These are phyloP conservation scores for Primulina tabacum DNA, from an alignment of 257 asterid genomes.

Conservation along the genomic window DNA sequence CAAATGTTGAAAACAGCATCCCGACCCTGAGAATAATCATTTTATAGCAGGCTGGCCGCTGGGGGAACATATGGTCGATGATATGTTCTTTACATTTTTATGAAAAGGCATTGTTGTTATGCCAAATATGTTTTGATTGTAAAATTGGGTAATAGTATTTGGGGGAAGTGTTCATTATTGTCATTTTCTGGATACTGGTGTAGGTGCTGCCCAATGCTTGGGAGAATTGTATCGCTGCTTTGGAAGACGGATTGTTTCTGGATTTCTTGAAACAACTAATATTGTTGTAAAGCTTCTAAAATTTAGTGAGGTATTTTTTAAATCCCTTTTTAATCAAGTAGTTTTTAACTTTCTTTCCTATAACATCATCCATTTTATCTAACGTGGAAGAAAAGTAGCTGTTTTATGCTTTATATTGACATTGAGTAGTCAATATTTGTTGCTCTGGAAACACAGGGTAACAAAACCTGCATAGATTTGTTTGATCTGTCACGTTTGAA, in stretches of 20 bases:
- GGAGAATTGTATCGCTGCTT: slow-evolving; percentile 83
- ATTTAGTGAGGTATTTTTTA: slow-evolving; percentile 67
- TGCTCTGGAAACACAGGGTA: slow-evolving; percentile 18
- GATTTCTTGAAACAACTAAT: slow-evolving; percentile 76
- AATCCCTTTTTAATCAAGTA: slow-evolving; percentile 11
- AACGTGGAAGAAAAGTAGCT: slow-evolving; percentile 3
- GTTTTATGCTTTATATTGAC: slow-evolving; percentile 13
- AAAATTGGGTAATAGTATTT: background rate
- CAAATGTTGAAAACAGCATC: background rate
- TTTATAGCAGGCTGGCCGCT: background rate
- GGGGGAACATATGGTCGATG: background rate
- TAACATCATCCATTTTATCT: slow-evolving; percentile 17
- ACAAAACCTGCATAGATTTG: slow-evolving; percentile 14
- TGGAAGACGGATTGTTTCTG: slow-evolving; percentile 83
- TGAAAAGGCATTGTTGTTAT: background rate
- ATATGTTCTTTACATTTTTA: background rate
- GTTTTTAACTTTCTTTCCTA: slow-evolving; percentile 22
- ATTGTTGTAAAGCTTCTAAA: slow-evolving; percentile 74
- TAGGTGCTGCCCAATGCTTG: slow-evolving; percentile 94
- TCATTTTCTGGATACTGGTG: slow-evolving; percentile 19
- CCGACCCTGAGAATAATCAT: background rate
- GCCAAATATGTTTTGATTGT: background rate
- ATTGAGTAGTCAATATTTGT: slow-evolving; percentile 2
- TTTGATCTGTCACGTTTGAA: slow-evolving; percentile 4
- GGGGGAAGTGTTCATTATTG: background rate